These are phyloP conservation scores for Medicago truncatula DNA, from an alignment of 306 rosid genomes.

Conservation along the genomic window MtrunA17r5.0-ANR NC_053042.1:39657501-39658000, in stretches of 20 bases:
- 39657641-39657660: slow-evolving; percentile 90
- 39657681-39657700: slow-evolving; percentile 91
- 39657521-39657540: slow-evolving; percentile 38
- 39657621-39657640: slow-evolving; percentile 91
- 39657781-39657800: slow-evolving; percentile 56
- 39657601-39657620: slow-evolving; percentile 88
- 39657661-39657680: slow-evolving; percentile 81
- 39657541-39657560: slow-evolving; percentile 29
- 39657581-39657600: slow-evolving; percentile 77
- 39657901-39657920: slow-evolving; percentile 36
- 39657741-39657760: slow-evolving; percentile 56
- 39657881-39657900: slow-evolving; percentile 56
- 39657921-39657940: slow-evolving; percentile 25
- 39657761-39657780: slow-evolving; percentile 62
- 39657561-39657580: slow-evolving; percentile 44
- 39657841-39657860: slow-evolving; percentile 75
- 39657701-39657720: slow-evolving; percentile 65
- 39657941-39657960: slow-evolving; percentile 36
- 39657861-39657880: slow-evolving; percentile 74
- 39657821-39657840: slow-evolving; percentile 76
- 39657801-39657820: slow-evolving; percentile 51
- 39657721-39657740: slow-evolving; percentile 61
- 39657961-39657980: slow-evolving; percentile 61
- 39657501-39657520: slow-evolving; percentile 1
- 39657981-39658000: slow-evolving; percentile 84